phyloP scores from a whole-genome alignment of 352 stramenopile species.

The Globisporangium nunn region DNA sequence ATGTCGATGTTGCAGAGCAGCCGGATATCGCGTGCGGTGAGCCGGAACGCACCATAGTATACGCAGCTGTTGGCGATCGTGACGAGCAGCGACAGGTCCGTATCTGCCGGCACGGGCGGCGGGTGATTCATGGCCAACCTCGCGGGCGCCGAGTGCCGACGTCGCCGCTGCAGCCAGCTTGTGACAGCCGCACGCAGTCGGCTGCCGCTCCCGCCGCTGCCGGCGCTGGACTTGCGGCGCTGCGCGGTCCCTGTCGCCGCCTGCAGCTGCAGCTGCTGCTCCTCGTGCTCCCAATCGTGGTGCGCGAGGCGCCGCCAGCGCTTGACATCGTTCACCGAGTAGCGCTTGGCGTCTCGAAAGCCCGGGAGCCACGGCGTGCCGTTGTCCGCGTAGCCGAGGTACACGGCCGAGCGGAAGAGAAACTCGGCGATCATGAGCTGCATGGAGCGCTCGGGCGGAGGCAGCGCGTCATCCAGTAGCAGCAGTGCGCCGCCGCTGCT shows the following conservation, averaged over 20 bases:
- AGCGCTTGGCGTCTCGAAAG: constrained; percentile 61
- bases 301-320: constrained; percentile 66
- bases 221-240: neutral
- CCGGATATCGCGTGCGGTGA: constrained; percentile 37
- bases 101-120: constrained; percentile 23
- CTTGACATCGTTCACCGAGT: constrained; percentile 70
- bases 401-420: constrained; percentile 62
- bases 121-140: constrained; percentile 32
- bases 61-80: constrained; percentile 63
- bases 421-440: constrained; percentile 79
- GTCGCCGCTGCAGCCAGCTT: constrained; percentile 15
- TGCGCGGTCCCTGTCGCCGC: neutral
- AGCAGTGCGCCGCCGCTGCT: constrained; percentile 9
- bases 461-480: constrained; percentile 16
- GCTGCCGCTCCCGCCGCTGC: neutral
- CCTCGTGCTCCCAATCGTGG: constrained; percentile 55
- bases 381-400: constrained; percentile 41
- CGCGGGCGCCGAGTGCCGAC: constrained; percentile 13
- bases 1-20: constrained; percentile 5
- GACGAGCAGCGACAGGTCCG: constrained; percentile 44
- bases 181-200: constrained; percentile 17
- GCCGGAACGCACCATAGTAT: constrained; percentile 47
- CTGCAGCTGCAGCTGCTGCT: constrained; percentile 36
- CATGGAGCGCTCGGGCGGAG: constrained; percentile 50
- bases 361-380: constrained; percentile 48